Percentiles rank a stretch among this genome's conserved stretches.
These are phyloP conservation scores for Sporodiniella umbellata DNA, from an alignment of 371 early-diverging fungal species.

Conservation along the genomic window DNA sequence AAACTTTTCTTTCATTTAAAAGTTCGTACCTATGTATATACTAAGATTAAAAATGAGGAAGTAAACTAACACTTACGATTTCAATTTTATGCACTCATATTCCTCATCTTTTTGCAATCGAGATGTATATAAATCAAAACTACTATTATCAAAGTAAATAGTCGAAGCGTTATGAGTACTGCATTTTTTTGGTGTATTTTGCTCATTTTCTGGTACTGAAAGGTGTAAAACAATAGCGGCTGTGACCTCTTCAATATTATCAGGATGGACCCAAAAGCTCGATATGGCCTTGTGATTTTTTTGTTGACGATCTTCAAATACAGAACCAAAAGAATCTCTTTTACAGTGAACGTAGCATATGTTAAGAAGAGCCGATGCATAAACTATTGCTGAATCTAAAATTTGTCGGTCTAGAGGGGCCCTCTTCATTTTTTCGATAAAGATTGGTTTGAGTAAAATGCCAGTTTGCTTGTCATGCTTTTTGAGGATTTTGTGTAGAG, in stretches of 20 bases:
- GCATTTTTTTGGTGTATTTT: slow-evolving; percentile 57
- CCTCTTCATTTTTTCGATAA: slow-evolving; percentile 4
- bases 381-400: slow-evolving; percentile 80
- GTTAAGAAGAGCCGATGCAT: slow-evolving; percentile 82
- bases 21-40: slow-evolving; percentile 27
- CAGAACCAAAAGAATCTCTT: slow-evolving; percentile 45
- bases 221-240: slow-evolving; percentile 86
- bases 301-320: slow-evolving; percentile 40
- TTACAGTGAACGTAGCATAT: slow-evolving; percentile 73
- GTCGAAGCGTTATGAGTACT: slow-evolving; percentile 50
- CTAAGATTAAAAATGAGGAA: not conserved
- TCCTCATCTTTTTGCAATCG: slow-evolving; percentile 90
- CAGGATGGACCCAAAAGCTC: slow-evolving; percentile 98
- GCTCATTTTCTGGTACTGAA: slow-evolving; percentile 85
- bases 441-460: slow-evolving; percentile 5
- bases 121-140: slow-evolving; percentile 88
- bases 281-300: slow-evolving; percentile 87
- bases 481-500: slow-evolving; percentile 92
- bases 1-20: slow-evolving; percentile 51
- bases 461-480: slow-evolving; percentile 75
- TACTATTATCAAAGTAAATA: slow-evolving; percentile 93
- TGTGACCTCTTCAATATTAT: slow-evolving; percentile 95
- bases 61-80: slow-evolving; percentile 83
- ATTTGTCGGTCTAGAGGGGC: slow-evolving; percentile 16
- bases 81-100: slow-evolving; percentile 87